Evolutionary conservation across 805 yeast species (phyloP), one percentile per base, ranked within the genome.

Genomic region (Wickerhamomyces pijperi): DNA sequence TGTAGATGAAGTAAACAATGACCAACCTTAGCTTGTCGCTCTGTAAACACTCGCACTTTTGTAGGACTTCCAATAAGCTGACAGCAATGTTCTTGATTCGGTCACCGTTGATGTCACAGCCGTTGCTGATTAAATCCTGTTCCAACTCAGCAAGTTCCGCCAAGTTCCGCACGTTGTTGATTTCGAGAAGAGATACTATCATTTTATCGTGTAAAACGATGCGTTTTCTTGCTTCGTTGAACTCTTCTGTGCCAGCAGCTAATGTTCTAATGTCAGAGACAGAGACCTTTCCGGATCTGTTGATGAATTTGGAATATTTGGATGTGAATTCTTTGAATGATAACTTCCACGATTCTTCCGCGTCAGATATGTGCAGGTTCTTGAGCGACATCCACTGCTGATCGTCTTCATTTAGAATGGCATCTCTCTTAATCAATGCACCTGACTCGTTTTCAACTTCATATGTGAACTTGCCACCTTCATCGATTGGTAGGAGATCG

Each of bases 141-240:
- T 92, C 97, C 42, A 87, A 69, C 46, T 84, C 92, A 1, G 95
- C 85, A 16, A 83, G 66, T 43, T 76, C 85, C 8, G 81, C 76
- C 46, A 86, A 60, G 45, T 72, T 68, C 44, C 76, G 65, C 21
- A 65, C 67, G 37, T 77, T 72, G 54, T 80, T 77, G 14, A 69
- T 59, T 20, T 67, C 69, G 58, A 83, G 64, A 53, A 88, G 76
- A 50, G 75, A 77, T 46, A 79, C 83, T 34, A 78, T 71, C 37
- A 79, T 58, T 3, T 73, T 70, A 49, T 74, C 73, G 53, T 79
- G 87, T 36, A 76, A 55, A 17, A 75, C 68, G 31, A 76, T 63
- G 45, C 73, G 70, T 53, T 74, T 70, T 61, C 84, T 66, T 43
- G 78, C 84, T 46, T 73, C 76, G 50, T 78, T 83, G 48, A 78